phyloP scores from a whole-genome alignment of 192 early-diverging fungal genomes.

The Rhizophagus clarus region DNA sequence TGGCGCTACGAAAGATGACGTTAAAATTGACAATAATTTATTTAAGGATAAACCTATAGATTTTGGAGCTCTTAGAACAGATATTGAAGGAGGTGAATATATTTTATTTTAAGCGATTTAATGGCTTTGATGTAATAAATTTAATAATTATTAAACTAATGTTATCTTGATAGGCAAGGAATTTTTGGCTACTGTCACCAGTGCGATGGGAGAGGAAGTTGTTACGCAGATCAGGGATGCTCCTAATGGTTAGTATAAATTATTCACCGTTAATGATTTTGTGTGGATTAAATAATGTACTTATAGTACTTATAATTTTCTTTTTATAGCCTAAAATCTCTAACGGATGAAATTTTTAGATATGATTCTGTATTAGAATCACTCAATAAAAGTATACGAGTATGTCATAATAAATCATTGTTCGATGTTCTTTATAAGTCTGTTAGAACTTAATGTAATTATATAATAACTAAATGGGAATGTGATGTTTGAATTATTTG shows the following conservation, averaged over 20 bases:
- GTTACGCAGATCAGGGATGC: conserved; percentile 79
- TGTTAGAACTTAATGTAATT: no score
- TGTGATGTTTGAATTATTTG: no score
- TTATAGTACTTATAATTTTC: no score
- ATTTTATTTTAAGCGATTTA: conserved; percentile 20
- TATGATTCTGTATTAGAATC: no score
- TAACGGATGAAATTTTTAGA: no score
- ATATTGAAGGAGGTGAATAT: conserved; percentile 67
- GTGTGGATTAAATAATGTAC: no score
- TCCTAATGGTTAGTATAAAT: conserved; percentile 42
- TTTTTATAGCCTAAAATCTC: no score
- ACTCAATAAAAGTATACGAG: not conserved
- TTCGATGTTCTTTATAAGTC: no score
- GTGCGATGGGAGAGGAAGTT: conserved; percentile 93
- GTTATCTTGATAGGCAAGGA: conserved; percentile 61
- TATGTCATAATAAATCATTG: no score
- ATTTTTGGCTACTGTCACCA: conserved; percentile 80
- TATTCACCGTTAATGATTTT: not conserved
- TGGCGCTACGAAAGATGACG: conserved; percentile 92
- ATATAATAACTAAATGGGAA: no score
- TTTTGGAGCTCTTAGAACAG: no score
- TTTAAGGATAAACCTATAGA: no score
- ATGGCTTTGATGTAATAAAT: not conserved
- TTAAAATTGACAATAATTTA: conserved; percentile 81
- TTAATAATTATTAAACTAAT: not conserved